These are phyloP conservation scores for Castanea crenata DNA, from an alignment of 306 rosid species.

Conservation along the genomic window DNA sequence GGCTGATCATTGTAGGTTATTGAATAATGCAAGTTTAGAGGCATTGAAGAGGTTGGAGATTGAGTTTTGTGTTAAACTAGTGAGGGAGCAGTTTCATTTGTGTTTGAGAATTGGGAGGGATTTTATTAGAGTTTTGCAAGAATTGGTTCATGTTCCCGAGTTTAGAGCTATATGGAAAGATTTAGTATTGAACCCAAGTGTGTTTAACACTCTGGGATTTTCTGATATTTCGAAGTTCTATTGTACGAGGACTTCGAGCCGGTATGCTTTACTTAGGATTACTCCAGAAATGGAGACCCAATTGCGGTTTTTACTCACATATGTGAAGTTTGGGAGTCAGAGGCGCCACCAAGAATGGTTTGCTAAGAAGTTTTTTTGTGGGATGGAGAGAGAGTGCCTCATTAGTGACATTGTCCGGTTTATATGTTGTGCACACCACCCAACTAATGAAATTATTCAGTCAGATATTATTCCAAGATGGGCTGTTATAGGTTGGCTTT, in stretches of 20 bases:
- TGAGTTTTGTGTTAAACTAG: constrained; percentile 57
- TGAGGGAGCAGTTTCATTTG: constrained; percentile 61
- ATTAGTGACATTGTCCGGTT: constrained; percentile 72
- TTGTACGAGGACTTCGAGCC: constrained; percentile 52
- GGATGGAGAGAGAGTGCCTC: constrained; percentile 50
- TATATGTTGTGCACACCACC: constrained; percentile 83
- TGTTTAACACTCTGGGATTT: constrained; percentile 2
- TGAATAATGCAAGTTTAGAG: constrained; percentile 36
- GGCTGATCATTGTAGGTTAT: constrained; percentile 54
- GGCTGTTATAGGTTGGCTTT: constrained; percentile 88
- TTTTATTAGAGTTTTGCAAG: constrained; percentile 67
- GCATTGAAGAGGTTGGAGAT: constrained; percentile 57
- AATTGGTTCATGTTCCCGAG: constrained; percentile 62
- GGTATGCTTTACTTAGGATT: constrained; percentile 57
- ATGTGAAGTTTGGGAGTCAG: constrained; percentile 69
- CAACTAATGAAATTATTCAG: constrained; percentile 76
- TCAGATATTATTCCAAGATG: constrained; percentile 83
- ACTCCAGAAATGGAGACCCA: constrained; percentile 74
- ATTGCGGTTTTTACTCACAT: constrained; percentile 63
- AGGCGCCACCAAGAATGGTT: constrained; percentile 78
- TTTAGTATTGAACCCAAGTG: constrained; percentile 13
- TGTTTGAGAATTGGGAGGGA: constrained; percentile 82
- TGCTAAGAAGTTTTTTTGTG: constrained; percentile 54
- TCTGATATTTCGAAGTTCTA: constrained; percentile 46
- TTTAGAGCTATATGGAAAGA: constrained; percentile 66